Evolutionary conservation across 305 asterid species (phyloP), one percentile per base, ranked within the genome.

Genomic region (Fraxinus paxiana): DNA sequence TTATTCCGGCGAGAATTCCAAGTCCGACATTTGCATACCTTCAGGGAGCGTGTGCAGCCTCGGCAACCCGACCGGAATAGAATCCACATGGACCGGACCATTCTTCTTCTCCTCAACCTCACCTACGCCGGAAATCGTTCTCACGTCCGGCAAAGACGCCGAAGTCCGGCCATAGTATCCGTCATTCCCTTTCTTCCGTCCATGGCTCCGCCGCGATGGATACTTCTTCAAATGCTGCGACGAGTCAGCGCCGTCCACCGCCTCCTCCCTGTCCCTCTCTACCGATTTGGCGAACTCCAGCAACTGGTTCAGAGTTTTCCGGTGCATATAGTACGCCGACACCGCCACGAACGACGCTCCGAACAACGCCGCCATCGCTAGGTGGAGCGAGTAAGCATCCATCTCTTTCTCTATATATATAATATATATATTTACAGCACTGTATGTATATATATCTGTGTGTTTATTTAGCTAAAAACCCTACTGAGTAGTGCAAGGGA

Each of bases 331-430:
- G 80, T 91, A 96, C 0, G 97, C 99, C 51, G 99, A 96, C 2
- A 92, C 97, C 8, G 99, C 99, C 7, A 96, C 98, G 61, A 92
- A 87, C 24, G 99, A 96, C 8, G 97, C 99, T 61, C 99, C 99
- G 37, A 96, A 85, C 69, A 96, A 92, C 65, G 99, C 97, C 86
- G 98, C 99, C 98, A 94, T 87, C 30, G 97, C 99, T 10, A 96
- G 91, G 81, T 96, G 98, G 87, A 92, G 82, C 43, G 96, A 83
- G 76, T 92, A 92, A 33, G 91, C 63, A 75, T 92, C 98, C 98
- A 95, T 95, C 78, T 28, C 67, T 7, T 65, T 61, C 77, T 80
- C 12, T 31, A 31, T 31, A 31, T 31, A 31, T 31, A 31, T 31
- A 31, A 54, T 46, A n/a, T 80, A 5, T 34, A 65, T 31, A 18